phyloP scores from a whole-genome alignment of 1,139 yeast species.

The Arxiozyma slooffiae region DNA sequence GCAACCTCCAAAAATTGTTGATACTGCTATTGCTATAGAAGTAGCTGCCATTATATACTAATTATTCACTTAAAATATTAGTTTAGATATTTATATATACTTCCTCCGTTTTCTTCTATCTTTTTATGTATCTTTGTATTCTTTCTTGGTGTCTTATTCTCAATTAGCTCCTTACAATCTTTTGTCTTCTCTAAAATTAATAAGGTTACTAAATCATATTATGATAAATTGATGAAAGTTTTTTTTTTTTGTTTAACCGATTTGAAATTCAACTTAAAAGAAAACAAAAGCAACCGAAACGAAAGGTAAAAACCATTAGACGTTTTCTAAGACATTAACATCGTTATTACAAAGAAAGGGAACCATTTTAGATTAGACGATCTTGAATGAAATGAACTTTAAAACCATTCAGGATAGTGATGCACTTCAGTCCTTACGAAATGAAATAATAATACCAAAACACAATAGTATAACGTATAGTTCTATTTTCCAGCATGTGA shows the following conservation, averaged over 20 bases:
- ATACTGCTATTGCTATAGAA: neutral
- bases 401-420: neutral
- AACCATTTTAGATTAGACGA: constrained; percentile 8
- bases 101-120: neutral
- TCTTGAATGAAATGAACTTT: neutral
- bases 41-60: no score
- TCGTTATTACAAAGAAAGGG: neutral
- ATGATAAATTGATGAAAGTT: neutral
- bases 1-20: constrained; percentile 54
- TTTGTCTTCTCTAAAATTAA: neutral
- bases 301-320: neutral
- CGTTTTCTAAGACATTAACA: neutral
- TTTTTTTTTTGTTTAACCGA: no score
- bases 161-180: no score
- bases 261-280: no score
- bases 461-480: neutral
- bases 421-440: neutral
- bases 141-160: neutral
- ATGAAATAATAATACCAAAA: neutral
- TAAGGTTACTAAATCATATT: no score
- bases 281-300: neutral
- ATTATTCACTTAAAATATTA: neutral
- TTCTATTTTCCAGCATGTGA: constrained; percentile 19
- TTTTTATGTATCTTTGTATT: neutral
- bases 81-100: neutral